Conservation (phyloP, 2,329 filamentous ascomycete species). For the Colletotrichum sp. region DNA sequence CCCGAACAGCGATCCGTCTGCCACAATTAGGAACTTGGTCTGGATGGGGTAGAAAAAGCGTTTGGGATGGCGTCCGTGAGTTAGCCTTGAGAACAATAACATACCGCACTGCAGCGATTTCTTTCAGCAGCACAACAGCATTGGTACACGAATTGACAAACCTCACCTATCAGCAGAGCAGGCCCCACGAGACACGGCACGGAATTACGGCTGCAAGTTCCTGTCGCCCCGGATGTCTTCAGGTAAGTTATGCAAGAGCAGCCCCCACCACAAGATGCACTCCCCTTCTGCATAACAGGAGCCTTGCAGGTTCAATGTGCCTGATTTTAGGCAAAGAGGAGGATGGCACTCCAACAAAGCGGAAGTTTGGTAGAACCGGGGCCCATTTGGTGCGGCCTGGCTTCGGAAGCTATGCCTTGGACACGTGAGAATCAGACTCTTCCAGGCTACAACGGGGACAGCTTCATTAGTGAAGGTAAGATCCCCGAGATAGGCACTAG, state of each 20-base stretch:
- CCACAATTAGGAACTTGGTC: background rate
- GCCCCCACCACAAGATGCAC: background rate
- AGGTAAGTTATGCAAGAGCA: slow-evolving; percentile 7
- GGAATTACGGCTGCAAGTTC: slow-evolving; percentile 8
- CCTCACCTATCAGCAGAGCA: background rate
- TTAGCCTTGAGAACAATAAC: slow-evolving; percentile 18
- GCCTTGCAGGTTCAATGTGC: background rate
- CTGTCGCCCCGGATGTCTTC: background rate
- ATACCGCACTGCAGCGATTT: slow-evolving; percentile 3
- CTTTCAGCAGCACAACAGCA: background rate
- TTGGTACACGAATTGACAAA: slow-evolving; percentile 8
- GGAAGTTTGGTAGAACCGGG: background rate
- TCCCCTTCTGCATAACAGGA: background rate
- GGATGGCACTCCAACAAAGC: background rate
- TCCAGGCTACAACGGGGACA: background rate
- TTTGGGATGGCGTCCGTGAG: slow-evolving; percentile 11
- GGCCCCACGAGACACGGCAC: slow-evolving; percentile 10
- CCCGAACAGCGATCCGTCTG: background rate
- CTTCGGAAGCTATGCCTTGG: background rate
- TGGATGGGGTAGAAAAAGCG: background rate
- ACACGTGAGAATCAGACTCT: background rate
- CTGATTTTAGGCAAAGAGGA: background rate
- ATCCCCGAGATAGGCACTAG: background rate
- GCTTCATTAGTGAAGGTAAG: background rate
- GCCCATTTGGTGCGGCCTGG: background rate